phyloP scores from a whole-genome alignment of 176 grass and related monocot species.

The Pontederia crassipes region DNA sequence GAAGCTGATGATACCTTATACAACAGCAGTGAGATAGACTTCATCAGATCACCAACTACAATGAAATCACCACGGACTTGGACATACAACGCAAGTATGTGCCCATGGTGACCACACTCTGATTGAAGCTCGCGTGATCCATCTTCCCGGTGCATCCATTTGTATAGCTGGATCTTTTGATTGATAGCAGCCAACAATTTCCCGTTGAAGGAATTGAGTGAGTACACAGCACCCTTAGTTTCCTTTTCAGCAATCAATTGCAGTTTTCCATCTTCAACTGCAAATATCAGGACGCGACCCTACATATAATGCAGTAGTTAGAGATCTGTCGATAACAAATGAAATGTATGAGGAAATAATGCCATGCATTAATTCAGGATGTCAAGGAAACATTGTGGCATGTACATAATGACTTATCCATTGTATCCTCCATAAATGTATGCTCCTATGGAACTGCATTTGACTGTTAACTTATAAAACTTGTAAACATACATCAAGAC shows the following conservation, averaged over 20 bases:
- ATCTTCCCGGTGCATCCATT: conserved; percentile 62
- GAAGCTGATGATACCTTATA: conserved; percentile 45
- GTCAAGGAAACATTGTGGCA: too few relatives aligned
- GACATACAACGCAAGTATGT: conserved; percentile 78
- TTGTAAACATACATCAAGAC: too few relatives aligned
- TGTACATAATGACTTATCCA: too few relatives aligned
- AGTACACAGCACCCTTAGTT: conserved; percentile 87
- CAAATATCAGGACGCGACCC: conserved; percentile 80
- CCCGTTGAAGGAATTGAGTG: conserved; percentile 80
- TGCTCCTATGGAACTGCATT: too few relatives aligned
- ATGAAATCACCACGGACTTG: conserved; percentile 95
- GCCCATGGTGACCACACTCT: conserved; percentile 81
- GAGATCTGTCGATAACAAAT: neutral
- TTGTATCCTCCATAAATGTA: too few relatives aligned
- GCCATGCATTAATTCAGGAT: too few relatives aligned
- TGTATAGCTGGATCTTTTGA: conserved; percentile 90
- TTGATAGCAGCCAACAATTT: conserved; percentile 95
- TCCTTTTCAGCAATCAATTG: conserved; percentile 82
- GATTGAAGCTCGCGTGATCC: conserved; percentile 69
- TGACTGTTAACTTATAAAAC: too few relatives aligned
- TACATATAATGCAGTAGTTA: conserved; percentile 23
- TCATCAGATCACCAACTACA: conserved; percentile 91
- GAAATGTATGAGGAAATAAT: too few relatives aligned
- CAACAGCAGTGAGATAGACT: conserved; percentile 81
- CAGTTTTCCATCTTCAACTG: conserved; percentile 73